Evolutionary conservation across 2,329 filamentous ascomycete species (phyloP), one percentile per base, ranked within the genome.

Genomic region (Periconia sp.): DNA sequence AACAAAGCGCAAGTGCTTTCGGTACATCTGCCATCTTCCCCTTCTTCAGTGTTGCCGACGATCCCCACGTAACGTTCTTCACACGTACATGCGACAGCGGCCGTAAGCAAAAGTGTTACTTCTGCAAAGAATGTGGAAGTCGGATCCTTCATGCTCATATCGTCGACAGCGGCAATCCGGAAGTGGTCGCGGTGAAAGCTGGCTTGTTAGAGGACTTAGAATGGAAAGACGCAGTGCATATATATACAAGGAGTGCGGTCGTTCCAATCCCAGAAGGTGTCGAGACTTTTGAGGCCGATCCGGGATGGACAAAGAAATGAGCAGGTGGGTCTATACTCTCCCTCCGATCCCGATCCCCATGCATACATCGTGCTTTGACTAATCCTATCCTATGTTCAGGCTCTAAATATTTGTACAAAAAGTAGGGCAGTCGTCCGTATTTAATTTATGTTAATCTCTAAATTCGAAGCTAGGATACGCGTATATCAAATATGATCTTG

Each of bases 21-120:
- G 87, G 86, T 27, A 83, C 85, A 31, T 86, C 85, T 35, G 87
- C 87, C 60, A 88, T 89, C 55, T 90, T 89, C 62, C 87, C 86
- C 1, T 77, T 77, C n/a, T 90, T 90, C 55, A 68, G 76, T 10
- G 73, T 89, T 27, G 83, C 85, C 0, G 70, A 57, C 72, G 37
- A 73, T 68, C 15, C 62, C 6, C 52, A 55, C 14, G 56, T 68
- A 10, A 54, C 63, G 6, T 52, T 53, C 54, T 68, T 65, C 41
- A 45, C 54, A 11, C 53, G 61, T 23, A 17, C 47, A 2, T 65
- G 62, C 44, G 64, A 68, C 41, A 64, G 57, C 41, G 64, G 65
- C 11, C 53, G 58, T 19, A 57, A 46, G 19, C 57, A 68, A 47
- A 60, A 60, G 19, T 68, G 64, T 58, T 68, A 66, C 53, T 68